Evolutionary conservation across 305 asterid genomes (phyloP), one percentile per base, ranked within the genome.

Genomic region (Ajuga reptans): DNA sequence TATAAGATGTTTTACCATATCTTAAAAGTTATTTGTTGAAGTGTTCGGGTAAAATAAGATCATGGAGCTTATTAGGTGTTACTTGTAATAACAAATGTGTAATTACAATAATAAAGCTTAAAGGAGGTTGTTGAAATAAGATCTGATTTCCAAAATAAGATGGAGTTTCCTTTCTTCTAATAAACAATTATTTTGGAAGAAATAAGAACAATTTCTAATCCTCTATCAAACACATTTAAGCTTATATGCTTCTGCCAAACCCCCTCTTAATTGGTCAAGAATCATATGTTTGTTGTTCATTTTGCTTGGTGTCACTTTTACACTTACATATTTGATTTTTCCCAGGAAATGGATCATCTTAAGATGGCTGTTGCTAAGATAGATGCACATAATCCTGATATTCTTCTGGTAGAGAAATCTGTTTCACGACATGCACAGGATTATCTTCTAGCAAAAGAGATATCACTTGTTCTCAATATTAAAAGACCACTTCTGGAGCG

Each of bases 331-430:
- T 62, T 61, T 73, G 72, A 69, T 39, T 72, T 58, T 62, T 72
- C 75, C 52, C 85, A 93, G 97, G 99, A 93, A 80, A 93, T 86
- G 96, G 99, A 93, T 85, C 97, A 93, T 91, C 91, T 93, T 70
- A 93, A 93, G 86, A 93, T 93, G 99, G 96, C 97, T 74, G 96
- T 93, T 67, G 91, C 99, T 46, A 93, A 86, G 82, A 91, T 93
- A 65, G 92, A 80, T 81, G 91, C 89, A 37, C 97, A 91, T 53
- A 81, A 82, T 60, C 99, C 99, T 54, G 85, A 87, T 81, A 83
- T 93, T 75, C 95, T 93, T 75, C 83, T 93, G 85, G 99, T 93
- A 75, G 99, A 93, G 88, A 93, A 90, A 87, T 89, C 99, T 33
- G 99, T 93, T 75, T 91, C 99, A 1, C 95, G 97, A 72, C 72